Evolutionary conservation across 2,329 filamentous ascomycete species (phyloP).

Genomic region (Hypoxylon sp.): DNA sequence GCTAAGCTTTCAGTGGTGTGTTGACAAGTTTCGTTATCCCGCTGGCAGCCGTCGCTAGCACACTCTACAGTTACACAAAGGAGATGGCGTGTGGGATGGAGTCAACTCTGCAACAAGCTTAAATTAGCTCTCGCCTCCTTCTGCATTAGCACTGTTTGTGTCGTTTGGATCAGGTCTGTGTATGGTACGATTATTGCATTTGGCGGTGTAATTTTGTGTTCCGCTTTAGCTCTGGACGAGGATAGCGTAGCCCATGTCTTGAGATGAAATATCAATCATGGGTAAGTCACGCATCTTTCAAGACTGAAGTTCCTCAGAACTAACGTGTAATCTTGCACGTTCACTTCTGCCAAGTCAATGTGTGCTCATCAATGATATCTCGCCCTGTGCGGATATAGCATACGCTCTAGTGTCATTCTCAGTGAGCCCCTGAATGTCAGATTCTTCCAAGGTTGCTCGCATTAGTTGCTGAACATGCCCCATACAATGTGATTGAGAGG

Average conservation of each 20-base stretch:
- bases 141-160: not conserved
- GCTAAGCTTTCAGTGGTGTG: no score
- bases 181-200: not conserved
- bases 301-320: not conserved
- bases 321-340: not conserved
- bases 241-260: not conserved
- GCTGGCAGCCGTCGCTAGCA: no score
- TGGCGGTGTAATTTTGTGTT: not conserved
- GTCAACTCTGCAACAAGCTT: no score
- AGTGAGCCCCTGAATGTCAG: not conserved
- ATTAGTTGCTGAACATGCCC: not conserved
- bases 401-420: not conserved
- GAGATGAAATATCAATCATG: not conserved
- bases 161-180: not conserved
- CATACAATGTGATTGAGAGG: no score
- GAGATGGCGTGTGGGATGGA: no score
- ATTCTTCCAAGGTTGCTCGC: not conserved
- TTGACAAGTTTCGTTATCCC: no score
- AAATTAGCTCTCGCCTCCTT: no score
- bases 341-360: not conserved
- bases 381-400: not conserved
- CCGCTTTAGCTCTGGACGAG: not conserved
- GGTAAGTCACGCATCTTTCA: not conserved
- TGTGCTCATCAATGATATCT: not conserved
- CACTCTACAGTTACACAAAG: no score